A percentile compares a stretch with the other conserved stretches of the same genome.
Evolutionary conservation across 768 basidiomycete species (phyloP).

Genomic region (Thelephora aurantiotincta): DNA sequence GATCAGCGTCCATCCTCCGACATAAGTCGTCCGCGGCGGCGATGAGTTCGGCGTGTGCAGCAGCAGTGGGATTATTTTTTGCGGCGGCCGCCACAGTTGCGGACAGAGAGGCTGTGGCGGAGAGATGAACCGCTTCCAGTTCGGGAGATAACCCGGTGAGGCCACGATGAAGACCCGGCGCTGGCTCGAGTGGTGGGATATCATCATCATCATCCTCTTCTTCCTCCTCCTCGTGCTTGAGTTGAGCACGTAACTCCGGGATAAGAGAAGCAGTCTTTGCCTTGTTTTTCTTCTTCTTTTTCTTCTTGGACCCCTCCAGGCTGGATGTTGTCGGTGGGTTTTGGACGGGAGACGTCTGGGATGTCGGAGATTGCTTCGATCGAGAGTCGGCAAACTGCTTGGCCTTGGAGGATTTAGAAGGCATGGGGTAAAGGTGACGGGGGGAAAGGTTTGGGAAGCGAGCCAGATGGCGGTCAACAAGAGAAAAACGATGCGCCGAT

Average conservation of each 20-base stretch:
- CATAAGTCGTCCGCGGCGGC: slow-evolving; percentile 50
- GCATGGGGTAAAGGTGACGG: too few species aligned
- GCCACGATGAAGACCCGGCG: slow-evolving; percentile 9
- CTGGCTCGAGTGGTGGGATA: slow-evolving; percentile 14
- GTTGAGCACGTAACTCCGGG: neutral
- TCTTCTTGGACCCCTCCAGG: neutral
- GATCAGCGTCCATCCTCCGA: slow-evolving; percentile 33
- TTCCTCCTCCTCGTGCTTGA: slow-evolving; percentile 9
- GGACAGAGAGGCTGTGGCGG: slow-evolving; percentile 30
- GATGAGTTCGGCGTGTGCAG: slow-evolving; percentile 43
- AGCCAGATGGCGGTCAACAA: too few species aligned
- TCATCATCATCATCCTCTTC: slow-evolving; percentile 13
- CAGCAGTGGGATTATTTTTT: slow-evolving; percentile 17
- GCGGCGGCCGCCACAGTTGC: slow-evolving; percentile 20
- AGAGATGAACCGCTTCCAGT: slow-evolving; percentile 32
- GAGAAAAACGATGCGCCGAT: too few species aligned
- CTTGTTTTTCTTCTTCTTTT: neutral
- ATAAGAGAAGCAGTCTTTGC: neutral
- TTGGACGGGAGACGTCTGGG: slow-evolving; percentile 1
- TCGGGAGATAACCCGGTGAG: slow-evolving; percentile 28
- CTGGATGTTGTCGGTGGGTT: neutral
- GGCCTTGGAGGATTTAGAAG: neutral
- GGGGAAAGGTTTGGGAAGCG: too few species aligned
- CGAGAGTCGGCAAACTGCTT: neutral
- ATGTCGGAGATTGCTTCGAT: slow-evolving; percentile 9